phyloP scores from a whole-genome alignment of 169 alveolate genomes.

The Prorocentrum cordatum region DNA sequence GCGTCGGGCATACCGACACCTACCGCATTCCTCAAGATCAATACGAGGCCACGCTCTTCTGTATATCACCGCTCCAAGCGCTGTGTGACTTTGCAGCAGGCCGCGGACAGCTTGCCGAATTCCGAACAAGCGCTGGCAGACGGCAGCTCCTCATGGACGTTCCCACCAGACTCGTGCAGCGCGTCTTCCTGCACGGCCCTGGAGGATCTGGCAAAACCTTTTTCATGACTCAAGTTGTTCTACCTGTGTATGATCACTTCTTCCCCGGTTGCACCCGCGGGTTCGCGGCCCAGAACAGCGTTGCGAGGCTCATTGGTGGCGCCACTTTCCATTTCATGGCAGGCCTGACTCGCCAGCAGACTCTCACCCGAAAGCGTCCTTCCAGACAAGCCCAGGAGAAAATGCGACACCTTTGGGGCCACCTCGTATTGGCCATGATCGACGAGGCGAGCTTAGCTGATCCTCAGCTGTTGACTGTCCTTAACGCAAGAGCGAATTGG shows the following conservation, averaged over 20 bases:
- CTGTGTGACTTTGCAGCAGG: background rate
- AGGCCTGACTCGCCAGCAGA: background rate
- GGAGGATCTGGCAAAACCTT: background rate
- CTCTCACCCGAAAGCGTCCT: background rate
- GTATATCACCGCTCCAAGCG: background rate
- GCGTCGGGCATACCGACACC: too few species aligned
- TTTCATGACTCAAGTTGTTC: background rate
- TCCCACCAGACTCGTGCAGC: background rate
- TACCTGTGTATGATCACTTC: background rate
- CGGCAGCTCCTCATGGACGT: background rate
- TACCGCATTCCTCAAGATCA: too few species aligned
- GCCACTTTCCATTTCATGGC: background rate
- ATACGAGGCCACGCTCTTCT: background rate
- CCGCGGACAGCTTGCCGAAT: background rate
- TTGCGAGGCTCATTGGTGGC: background rate
- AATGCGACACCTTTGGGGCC: background rate
- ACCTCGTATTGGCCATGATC: background rate
- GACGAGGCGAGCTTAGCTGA: background rate
- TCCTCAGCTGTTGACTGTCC: background rate
- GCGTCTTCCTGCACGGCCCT: background rate
- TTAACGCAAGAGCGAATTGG: too few species aligned
- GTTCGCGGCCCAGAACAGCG: background rate
- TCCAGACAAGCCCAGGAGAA: background rate
- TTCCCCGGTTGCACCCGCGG: background rate
- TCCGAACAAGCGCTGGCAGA: too few species aligned